Base-by-base conservation (phyloP, 768 basidiomycete genomes). In the Exsudoporus frostii region DNA sequence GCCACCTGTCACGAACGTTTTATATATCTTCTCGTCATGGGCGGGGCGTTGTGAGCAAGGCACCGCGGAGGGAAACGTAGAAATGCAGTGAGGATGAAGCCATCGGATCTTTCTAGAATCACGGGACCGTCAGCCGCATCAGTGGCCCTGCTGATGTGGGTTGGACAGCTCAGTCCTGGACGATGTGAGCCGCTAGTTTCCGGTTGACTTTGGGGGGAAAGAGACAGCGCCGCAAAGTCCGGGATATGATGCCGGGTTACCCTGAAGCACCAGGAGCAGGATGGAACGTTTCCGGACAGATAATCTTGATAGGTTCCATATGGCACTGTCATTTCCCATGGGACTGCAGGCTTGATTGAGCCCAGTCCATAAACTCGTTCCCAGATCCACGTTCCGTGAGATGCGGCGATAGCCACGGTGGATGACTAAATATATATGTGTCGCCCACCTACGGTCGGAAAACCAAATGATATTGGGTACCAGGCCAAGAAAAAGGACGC, bases 151-250 rank as follows among this genome's bases (percentile, higher is more conserved):
- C 34, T 14, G 24, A 27, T 9, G 19, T 3, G 29, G 30, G 30
- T 25, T 44, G 25, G 32, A 29, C n/a, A 22, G 7, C 32, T 43
- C 24, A 27, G 15, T n/a, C n/a, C n/a, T n/a, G n/a, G n/a, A n/a
- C 25, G 6, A 55, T 65, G 61, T 59, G 57, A 11, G 24, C 53
- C 66, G 63, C 55, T 50, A 56, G 40, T 63, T 63, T 45, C 58
- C 65, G 63, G 38, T 11, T 8, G 39, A 27, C 33, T 38, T 27
- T 38, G 22, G 44, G 37, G 37, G 33, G 17, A 5, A 41, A 17
- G 48, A 47, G 10, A 22, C 27, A 48, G 43, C 45, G 30, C 65
- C 65, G 64, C 59, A 66, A 67, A 68, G 66, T 61, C 66, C 66
- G 64, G 64, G 58, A 58, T 56, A 40, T 47, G 54, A 54, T 56